These are phyloP conservation scores for Coffea eugenioides DNA, from an alignment of 257 asterid species.

Conservation along the genomic window DNA sequence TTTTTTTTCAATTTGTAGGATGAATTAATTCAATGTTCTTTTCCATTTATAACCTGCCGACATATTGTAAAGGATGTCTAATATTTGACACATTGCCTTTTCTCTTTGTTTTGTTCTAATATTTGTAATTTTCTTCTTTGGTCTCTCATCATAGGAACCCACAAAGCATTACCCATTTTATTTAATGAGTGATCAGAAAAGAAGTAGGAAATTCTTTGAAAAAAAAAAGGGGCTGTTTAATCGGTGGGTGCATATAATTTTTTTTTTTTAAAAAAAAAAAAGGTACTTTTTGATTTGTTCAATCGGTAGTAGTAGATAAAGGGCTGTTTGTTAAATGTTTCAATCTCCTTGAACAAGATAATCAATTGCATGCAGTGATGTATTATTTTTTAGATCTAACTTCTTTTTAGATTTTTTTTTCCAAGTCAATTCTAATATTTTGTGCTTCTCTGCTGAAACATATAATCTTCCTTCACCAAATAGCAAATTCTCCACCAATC, in stretches of 20 bases:
- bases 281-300: not conserved
- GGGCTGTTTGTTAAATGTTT: not conserved
- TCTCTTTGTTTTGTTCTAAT: too few relatives aligned
- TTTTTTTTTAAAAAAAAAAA: not conserved
- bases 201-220: not conserved
- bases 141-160: too few relatives aligned
- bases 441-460: too few relatives aligned
- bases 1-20: too few relatives aligned
- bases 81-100: too few relatives aligned
- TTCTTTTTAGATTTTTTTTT: not conserved
- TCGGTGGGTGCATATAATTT: too few relatives aligned
- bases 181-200: not conserved
- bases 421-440: not conserved
- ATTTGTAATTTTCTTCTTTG: too few relatives aligned
- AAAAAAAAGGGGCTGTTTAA: not conserved
- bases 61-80: too few relatives aligned
- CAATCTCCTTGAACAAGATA: not conserved
- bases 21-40: too few relatives aligned
- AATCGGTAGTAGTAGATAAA: not conserved
- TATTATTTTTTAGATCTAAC: not conserved
- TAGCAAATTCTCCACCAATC: not conserved
- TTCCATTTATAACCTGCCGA: too few relatives aligned
- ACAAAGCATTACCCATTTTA: not conserved
- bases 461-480: too few relatives aligned
- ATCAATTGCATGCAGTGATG: not conserved